Base-by-base conservation (phyloP, 176 grass and related monocot species). In the Raddia distichophylla region DNA sequence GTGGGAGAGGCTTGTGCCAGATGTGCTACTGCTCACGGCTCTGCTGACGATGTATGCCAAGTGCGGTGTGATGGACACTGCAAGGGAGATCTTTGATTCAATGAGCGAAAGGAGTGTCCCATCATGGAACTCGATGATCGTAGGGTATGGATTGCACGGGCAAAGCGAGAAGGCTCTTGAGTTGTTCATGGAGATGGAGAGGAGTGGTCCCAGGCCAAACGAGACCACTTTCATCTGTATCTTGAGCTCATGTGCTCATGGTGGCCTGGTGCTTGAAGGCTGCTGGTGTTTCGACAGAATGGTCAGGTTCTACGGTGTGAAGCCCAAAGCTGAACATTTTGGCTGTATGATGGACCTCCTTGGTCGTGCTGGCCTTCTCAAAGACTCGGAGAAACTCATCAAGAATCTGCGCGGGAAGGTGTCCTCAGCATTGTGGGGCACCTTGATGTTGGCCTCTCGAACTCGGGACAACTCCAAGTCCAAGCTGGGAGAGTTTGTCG, bases 271-370 rank as follows among this genome's bases (percentile, higher is more conserved):
- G 68, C 85, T 94, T 18, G 92, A 94, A 82, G 92, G 89, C 5
- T 94, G 86, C 86, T 76, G 78, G 84, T 94, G 89, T 77, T 94
- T 94, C 1, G 86, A 91, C 52, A 86, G 78, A 61, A 94, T 94
- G 89, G 67, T 89, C 81, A 76, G 81, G 57, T 35, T 48, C 5
- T 85, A 94, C 7, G 59, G 47, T 50, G 50, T 89, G 34, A 67
- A 89, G 46, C 89, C 92, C 34, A 91, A 85, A 56, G 51, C 32
- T 2, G 89, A 91, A 57, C 92, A 94, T 44, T 85, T 91, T 16
- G 92, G 92, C 9, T 91, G 92, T 80, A 87, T 94, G 89, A 82
- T 94, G 86, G 92, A 94, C 47, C 84, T 94, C 46, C 86, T 94
- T 4, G 72, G 73, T 45, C 89, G 89, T 10, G 89, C 86, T n/a